Evolutionary conservation across 179 eudicot genomes (phyloP).

Genomic region (Silene noctiflora): DNA sequence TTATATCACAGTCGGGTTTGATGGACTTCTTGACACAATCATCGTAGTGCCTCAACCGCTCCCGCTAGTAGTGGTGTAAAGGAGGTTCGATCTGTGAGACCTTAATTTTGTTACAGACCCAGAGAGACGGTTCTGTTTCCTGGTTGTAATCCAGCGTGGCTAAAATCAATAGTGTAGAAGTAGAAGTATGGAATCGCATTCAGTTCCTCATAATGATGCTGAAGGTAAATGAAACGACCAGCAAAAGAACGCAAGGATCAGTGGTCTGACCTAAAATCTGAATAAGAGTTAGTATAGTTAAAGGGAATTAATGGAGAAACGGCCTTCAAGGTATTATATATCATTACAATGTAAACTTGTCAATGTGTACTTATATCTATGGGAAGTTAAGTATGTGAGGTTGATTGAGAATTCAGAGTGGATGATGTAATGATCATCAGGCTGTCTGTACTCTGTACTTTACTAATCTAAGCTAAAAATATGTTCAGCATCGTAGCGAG

Average conservation of each 20-base stretch:
- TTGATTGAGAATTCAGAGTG: neutral
- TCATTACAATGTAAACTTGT: neutral
- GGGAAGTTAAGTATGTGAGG: neutral
- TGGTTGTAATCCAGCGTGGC: no score
- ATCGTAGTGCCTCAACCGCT: no score
- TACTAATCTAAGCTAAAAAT: neutral
- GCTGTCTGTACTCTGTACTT: neutral
- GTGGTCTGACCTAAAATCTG: no score
- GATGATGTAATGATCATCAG: neutral
- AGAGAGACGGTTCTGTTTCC: no score
- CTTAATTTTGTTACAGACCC: no score
- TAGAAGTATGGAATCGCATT: no score
- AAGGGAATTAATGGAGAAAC: neutral
- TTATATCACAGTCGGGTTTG: no score
- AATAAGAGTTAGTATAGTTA: no score
- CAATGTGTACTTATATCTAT: neutral
- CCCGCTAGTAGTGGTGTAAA: no score
- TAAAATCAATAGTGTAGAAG: no score
- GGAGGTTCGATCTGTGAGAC: no score
- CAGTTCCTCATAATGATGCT: neutral
- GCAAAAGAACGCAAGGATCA: neutral
- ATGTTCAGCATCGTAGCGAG: neutral
- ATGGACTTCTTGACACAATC: no score
- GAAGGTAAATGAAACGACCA: neutral
- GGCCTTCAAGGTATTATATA: neutral